Evolutionary conservation across 2,329 filamentous ascomycete species (phyloP), one percentile per base, ranked within the genome.

Genomic region (Colletotrichum sp.): DNA sequence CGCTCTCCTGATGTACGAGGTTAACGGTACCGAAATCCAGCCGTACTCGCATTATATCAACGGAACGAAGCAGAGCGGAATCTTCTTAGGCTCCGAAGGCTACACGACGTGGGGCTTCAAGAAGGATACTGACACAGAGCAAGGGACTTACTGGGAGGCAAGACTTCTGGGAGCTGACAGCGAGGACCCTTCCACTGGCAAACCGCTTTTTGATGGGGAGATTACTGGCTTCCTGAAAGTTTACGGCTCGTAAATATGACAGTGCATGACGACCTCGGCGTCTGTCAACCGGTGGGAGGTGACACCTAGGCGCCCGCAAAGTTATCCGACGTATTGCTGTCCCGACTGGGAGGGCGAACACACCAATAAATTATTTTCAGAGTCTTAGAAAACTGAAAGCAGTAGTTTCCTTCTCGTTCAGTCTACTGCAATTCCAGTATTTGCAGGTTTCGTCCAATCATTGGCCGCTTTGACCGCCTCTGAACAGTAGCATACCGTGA

Each of bases 11-110:
- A 75, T 72, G 68, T 68, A 75, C 69, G 48, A 63, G 5, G 63
- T 63, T 8, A 68, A 72, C 13, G 52, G 63, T 1, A 55, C 61
- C 27, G 36, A 25, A 7, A 27, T 55, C 30, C 32, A 57, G 28
- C 30, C 61, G 63, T 66, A 68, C 16, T 71, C 68, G 68, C 63
- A 60, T 71, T 74, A 28, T 36, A 67, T 65, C 34, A 63, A 69
- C 28, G 60, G 36, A 36, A 72, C 22, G 6, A 66, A 36, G 60
- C 68, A 57, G 30, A 39, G 16, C 55, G 61, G 69, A 5, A 55
- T 75, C 52, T 72, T 67, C 44, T 25, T 66, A 12, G 52, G 68
- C 19, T 68, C 68, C 39, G 69, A 64, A 19, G 52, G 69, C 4
- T 68, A 68, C 25, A 68, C 68, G 3, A 61, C 34, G 22, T 32